A percentile compares a stretch with the other conserved stretches of the same genome.
Evolutionary conservation across 345 rosid species (phyloP).

Genomic region (Excoecaria agallocha): DNA sequence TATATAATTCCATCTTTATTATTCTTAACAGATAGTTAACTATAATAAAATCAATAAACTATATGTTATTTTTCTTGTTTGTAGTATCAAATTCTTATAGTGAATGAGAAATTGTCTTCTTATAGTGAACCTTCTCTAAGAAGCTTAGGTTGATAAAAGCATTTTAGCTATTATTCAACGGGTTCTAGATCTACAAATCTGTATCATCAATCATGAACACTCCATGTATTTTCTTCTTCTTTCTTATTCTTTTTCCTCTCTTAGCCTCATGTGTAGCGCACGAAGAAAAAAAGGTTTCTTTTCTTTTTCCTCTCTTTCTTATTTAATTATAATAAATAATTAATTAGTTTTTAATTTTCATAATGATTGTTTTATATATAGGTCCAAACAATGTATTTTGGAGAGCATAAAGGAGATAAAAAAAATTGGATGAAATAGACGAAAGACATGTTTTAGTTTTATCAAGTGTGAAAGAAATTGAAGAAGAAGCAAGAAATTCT

Average conservation of each 20-base stretch:
- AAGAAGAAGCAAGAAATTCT: constrained; percentile 63
- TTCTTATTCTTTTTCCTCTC: constrained; percentile 39
- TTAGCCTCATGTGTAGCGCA: constrained; percentile 38
- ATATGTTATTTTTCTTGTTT: too few species aligned
- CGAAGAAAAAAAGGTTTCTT: constrained; percentile 31
- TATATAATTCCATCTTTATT: too few species aligned
- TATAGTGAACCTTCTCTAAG: too few species aligned
- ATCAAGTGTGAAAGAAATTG: constrained; percentile 51
- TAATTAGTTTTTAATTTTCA: too few species aligned
- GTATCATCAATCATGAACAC: background rate
- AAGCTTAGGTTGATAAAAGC: too few species aligned
- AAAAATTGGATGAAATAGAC: constrained; percentile 55
- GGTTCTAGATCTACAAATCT: too few species aligned
- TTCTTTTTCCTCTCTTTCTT: background rate
- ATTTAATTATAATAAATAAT: background rate
- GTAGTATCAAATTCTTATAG: too few species aligned
- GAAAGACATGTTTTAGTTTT: constrained; percentile 61
- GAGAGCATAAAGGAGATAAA: constrained; percentile 55
- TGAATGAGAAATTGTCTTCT: too few species aligned
- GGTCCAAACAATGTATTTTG: constrained; percentile 71
- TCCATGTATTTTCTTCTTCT: constrained; percentile 35
- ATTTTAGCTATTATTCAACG: too few species aligned
- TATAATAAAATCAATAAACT: too few species aligned
- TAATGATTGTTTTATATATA: constrained; percentile 16
- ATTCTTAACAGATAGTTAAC: too few species aligned